A percentile compares a stretch with the other conserved stretches of the same genome.
These are phyloP conservation scores for Vishniacozyma victoriae DNA, from an alignment of 768 basidiomycete genomes.

Conservation along the genomic window DNA sequence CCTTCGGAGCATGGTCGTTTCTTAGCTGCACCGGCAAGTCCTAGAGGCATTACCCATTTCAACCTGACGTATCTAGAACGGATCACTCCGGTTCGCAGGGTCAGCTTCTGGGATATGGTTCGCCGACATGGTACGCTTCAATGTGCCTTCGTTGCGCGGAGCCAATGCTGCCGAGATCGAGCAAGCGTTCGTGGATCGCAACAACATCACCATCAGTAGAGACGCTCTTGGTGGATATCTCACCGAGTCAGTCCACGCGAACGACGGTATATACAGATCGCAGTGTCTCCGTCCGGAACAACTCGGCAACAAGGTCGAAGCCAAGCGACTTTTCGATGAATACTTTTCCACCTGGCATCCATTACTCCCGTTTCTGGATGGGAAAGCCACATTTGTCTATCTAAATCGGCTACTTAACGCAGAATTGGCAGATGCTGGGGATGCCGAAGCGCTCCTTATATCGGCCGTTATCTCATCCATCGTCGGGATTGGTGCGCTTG, in stretches of 20 bases:
- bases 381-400: neutral
- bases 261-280: constrained; percentile 1
- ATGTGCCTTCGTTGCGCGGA: constrained; percentile 1
- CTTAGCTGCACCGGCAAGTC: constrained; percentile 21
- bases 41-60: neutral
- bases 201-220: constrained; percentile 5
- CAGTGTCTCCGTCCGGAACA: neutral
- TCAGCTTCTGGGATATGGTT: constrained; percentile 24
- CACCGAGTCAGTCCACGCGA: constrained; percentile 2
- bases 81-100: constrained; percentile 23
- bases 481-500: constrained; percentile 8
- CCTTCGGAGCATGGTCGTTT: constrained; percentile 22
- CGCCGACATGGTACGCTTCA: constrained; percentile 15
- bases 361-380: constrained; percentile 27
- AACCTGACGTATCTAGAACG: constrained; percentile 6
- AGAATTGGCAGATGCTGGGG: constrained; percentile 8
- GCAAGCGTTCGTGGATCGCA: constrained; percentile 20
- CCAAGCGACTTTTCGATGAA: constrained; percentile 4
- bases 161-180: constrained; percentile 9
- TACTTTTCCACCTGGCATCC: constrained; percentile 28
- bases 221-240: constrained; percentile 4
- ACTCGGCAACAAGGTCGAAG: neutral
- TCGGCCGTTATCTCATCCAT: constrained; percentile 12
- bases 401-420: neutral
- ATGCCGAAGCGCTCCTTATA: constrained; percentile 12